These are phyloP conservation scores for Keithomyces neogunnii DNA, from an alignment of 2,329 filamentous ascomycete species.

Conservation along the genomic window DNA sequence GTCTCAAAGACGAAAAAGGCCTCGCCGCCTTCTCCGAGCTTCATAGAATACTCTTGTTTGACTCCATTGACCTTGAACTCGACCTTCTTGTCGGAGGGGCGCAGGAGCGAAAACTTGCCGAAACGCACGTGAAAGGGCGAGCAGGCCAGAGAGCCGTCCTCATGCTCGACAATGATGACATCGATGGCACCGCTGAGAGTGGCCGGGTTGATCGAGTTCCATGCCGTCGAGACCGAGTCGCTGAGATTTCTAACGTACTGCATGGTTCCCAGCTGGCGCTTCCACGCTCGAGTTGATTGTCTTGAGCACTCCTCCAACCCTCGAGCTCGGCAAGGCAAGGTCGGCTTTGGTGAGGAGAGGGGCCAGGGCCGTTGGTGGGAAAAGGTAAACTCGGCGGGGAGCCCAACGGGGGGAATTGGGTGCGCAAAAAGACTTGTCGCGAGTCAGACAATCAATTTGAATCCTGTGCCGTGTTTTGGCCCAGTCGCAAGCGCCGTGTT, in stretches of 20 bases:
- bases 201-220: slow-evolving; percentile 98
- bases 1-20: slow-evolving; percentile 99
- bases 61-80: slow-evolving; percentile 91
- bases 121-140: slow-evolving; percentile 98
- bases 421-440: neutral
- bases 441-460: too few species aligned
- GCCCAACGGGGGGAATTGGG: neutral
- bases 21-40: slow-evolving; percentile 92
- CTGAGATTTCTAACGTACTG: slow-evolving; percentile 96
- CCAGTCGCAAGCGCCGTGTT: neutral
- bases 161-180: slow-evolving; percentile 95
- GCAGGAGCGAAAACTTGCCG: slow-evolving; percentile 92
- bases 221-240: slow-evolving; percentile 93
- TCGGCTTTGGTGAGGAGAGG: neutral
- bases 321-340: neutral
- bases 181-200: slow-evolving; percentile 97
- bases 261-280: slow-evolving; percentile 47
- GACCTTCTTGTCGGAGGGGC: slow-evolving; percentile 97
- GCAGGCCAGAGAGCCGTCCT: slow-evolving; percentile 81
- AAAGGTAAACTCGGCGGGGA: neutral
- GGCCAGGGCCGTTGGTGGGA: neutral
- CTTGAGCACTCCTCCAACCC: neutral
- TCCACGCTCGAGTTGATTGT: neutral
- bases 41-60: slow-evolving; percentile 95
- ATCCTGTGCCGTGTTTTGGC: neutral